A percentile compares a stretch with the other conserved stretches of the same genome.
Evolutionary conservation across 1,139 yeast genomes (phyloP).

Genomic region (Kodamaea alishanica): DNA sequence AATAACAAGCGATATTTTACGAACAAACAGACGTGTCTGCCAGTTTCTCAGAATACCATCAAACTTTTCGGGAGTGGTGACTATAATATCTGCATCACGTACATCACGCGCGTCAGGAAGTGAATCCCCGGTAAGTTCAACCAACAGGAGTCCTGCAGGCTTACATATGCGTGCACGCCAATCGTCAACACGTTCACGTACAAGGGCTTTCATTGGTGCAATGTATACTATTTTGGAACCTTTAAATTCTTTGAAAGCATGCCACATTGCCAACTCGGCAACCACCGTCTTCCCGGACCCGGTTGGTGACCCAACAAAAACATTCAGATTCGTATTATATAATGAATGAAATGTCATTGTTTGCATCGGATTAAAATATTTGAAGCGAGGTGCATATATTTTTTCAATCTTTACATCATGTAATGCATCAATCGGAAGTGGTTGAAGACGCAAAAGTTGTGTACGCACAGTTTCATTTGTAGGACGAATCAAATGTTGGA

Average conservation of each 20-base stretch:
- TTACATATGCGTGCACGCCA: constrained; percentile 76
- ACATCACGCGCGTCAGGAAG: constrained; percentile 85
- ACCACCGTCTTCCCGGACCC: constrained; percentile 98
- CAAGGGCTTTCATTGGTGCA: constrained; percentile 99
- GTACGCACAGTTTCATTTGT: constrained; percentile 84
- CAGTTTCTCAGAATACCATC: constrained; percentile 99
- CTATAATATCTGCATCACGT: constrained; percentile 84
- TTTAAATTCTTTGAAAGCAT: constrained; percentile 78
- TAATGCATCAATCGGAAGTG: constrained; percentile 79
- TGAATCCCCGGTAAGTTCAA: constrained; percentile 95
- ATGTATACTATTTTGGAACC: constrained; percentile 86
- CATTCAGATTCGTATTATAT: constrained; percentile 74
- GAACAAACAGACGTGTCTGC: constrained; percentile 93
- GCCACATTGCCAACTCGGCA: constrained; percentile 96
- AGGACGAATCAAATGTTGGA: constrained; percentile 87
- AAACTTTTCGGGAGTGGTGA: constrained; percentile 97
- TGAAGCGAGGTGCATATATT: constrained; percentile 64
- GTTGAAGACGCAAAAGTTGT: constrained; percentile 72
- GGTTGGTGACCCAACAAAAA: constrained; percentile 95
- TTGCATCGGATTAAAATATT: constrained; percentile 96
- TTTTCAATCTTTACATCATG: constrained; percentile 64
- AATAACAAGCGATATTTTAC: constrained; percentile 82
- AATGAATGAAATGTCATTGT: constrained; percentile 93
- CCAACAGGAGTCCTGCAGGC: constrained; percentile 63
- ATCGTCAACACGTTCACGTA: constrained; percentile 93